phyloP scores from a whole-genome alignment of 164 flowering plant genomes.

The Vitis cinerea region DNA sequence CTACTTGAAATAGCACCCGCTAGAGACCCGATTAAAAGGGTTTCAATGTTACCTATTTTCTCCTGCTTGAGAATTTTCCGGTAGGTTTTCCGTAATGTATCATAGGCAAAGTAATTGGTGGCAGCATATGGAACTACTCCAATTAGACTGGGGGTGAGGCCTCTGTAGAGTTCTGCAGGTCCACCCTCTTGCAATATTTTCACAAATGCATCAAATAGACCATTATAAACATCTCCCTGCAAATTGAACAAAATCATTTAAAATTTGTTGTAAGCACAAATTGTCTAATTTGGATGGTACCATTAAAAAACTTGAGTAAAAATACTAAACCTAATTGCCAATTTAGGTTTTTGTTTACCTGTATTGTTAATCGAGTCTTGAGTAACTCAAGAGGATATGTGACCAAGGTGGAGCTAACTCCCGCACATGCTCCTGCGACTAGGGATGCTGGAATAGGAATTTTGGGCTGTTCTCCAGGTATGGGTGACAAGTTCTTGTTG shows the following conservation, averaged over 20 bases:
- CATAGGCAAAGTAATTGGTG: conserved; percentile 88
- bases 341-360: conserved; percentile 43
- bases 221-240: conserved; percentile 77
- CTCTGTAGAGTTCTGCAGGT: conserved; percentile 81
- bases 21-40: conserved; percentile 49
- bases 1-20: conserved; percentile 55
- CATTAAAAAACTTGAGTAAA: neutral
- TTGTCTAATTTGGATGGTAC: no score
- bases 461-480: conserved; percentile 66
- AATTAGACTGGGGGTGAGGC: conserved; percentile 87
- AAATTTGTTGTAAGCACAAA: neutral
- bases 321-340: neutral
- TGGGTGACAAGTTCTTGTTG: conserved; percentile 65
- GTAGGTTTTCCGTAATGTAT: conserved; percentile 69
- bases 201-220: conserved; percentile 75
- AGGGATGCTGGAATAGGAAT: conserved; percentile 77
- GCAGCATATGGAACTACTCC: conserved; percentile 98
- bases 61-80: conserved; percentile 44
- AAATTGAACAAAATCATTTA: neutral
- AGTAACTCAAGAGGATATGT: conserved; percentile 94
- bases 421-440: conserved; percentile 95
- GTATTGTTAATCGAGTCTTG: conserved; percentile 89
- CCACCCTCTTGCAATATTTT: conserved; percentile 84
- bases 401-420: conserved; percentile 81
- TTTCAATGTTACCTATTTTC: conserved; percentile 56